These are phyloP conservation scores for Arabidopsis thaliana DNA, from an alignment of 345 rosid species.

Conservation along the genomic window TAIR10.1 NC_003076.8:25826501-25827000, in stretches of 20 bases:
- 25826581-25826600: neutral
- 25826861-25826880: conserved; percentile 91
- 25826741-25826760: conserved; percentile 91
- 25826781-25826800: conserved; percentile 98
- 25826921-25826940: conserved; percentile 51
- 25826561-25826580: neutral
- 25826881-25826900: conserved; percentile 80
- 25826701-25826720: conserved; percentile 65
- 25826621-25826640: conserved; percentile 25
- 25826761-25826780: conserved; percentile 84
- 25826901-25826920: conserved; percentile 83
- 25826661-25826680: neutral
- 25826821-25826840: conserved; percentile 90
- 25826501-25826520: conserved; percentile 7
- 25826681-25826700: neutral
- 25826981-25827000: neutral
- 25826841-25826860: conserved; percentile 98
- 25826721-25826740: conserved; percentile 91
- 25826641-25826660: conserved; percentile 78
- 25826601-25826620: neutral
- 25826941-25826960: conserved; percentile 18
- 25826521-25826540: conserved; percentile 11
- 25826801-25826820: conserved; percentile 71
- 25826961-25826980: neutral
- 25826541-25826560: conserved; percentile 10